Percentiles rank a stretch among this genome's conserved stretches.
phyloP scores from a whole-genome alignment of 768 basidiomycete species.

The Boletellus sp. region DNA sequence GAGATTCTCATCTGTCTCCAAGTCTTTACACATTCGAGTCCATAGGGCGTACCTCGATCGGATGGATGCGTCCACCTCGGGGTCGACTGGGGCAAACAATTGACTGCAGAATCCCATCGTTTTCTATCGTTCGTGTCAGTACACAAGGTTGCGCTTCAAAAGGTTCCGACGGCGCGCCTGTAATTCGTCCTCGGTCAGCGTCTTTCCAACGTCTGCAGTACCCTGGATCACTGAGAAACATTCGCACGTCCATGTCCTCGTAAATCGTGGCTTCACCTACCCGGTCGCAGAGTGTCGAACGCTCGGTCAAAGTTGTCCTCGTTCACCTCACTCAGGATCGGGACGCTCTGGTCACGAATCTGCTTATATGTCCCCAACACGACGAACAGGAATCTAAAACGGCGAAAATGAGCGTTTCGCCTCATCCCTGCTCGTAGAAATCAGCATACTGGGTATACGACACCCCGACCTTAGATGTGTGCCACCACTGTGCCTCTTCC shows the following conservation, averaged over 20 bases:
- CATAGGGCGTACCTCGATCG: neutral
- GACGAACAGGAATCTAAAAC: constrained; percentile 5
- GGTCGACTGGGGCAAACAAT: constrained; percentile 2
- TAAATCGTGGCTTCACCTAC: neutral
- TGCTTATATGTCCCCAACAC: constrained; percentile 68
- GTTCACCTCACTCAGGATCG: constrained; percentile 58
- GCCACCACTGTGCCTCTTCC: constrained; percentile 1
- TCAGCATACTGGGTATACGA: constrained; percentile 1
- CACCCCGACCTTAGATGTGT: constrained; percentile 1
- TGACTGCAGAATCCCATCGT: constrained; percentile 9
- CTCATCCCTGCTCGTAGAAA: neutral
- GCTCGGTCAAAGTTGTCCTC: constrained; percentile 60
- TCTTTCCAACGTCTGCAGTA: constrained; percentile 3
- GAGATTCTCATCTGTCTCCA: neutral
- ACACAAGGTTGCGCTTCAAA: too few species aligned
- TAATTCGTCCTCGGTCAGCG: constrained; percentile 5
- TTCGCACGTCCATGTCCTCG: too few species aligned
- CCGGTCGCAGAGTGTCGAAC: constrained; percentile 8
- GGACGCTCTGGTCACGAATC: constrained; percentile 54
- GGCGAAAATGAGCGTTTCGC: neutral
- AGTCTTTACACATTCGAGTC: neutral
- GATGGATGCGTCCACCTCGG: constrained; percentile 1
- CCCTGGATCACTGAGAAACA: constrained; percentile 4
- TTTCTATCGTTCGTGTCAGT: neutral
- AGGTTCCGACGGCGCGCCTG: neutral